These are phyloP conservation scores for Yamadazyma tumulicola DNA, from an alignment of 805 yeast species.

Conservation along the genomic window DNA sequence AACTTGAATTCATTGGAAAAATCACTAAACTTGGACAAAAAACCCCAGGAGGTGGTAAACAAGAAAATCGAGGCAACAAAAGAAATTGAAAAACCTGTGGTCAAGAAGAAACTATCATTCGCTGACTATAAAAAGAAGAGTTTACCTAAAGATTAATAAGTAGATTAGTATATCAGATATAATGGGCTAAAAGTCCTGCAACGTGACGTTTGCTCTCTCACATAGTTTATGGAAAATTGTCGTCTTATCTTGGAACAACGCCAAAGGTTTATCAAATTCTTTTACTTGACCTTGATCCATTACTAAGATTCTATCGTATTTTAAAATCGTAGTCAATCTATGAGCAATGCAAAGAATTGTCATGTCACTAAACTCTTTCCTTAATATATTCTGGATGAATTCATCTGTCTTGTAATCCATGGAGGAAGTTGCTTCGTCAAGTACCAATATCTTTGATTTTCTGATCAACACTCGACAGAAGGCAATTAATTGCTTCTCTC, in stretches of 20 bases:
- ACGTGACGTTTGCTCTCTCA: conserved; percentile 43
- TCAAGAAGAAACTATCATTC: conserved; percentile 56
- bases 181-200: conserved; percentile 27
- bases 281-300: conserved; percentile 75
- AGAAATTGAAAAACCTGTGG: conserved; percentile 11
- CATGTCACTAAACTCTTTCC: conserved; percentile 60
- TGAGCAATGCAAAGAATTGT: conserved; percentile 89
- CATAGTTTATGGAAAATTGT: conserved; percentile 71
- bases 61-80: conserved; percentile 7
- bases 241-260: conserved; percentile 45
- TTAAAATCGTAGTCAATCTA: conserved; percentile 68
- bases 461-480: conserved; percentile 80
- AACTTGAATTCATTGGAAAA: conserved; percentile 5
- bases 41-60: conserved; percentile 5
- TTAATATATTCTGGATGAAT: conserved; percentile 67
- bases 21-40: conserved; percentile 4
- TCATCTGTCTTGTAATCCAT: conserved; percentile 86
- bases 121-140: conserved; percentile 69
- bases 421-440: conserved; percentile 81
- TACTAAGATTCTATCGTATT: conserved; percentile 74
- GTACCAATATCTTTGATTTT: conserved; percentile 67
- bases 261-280: conserved; percentile 74
- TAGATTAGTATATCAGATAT: neutral
- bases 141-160: conserved; percentile 24
- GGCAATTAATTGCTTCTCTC: conserved; percentile 76